These are phyloP conservation scores for Colletotrichum sp. DNA, from an alignment of 2,329 filamentous ascomycete genomes.

Conservation along the genomic window DNA sequence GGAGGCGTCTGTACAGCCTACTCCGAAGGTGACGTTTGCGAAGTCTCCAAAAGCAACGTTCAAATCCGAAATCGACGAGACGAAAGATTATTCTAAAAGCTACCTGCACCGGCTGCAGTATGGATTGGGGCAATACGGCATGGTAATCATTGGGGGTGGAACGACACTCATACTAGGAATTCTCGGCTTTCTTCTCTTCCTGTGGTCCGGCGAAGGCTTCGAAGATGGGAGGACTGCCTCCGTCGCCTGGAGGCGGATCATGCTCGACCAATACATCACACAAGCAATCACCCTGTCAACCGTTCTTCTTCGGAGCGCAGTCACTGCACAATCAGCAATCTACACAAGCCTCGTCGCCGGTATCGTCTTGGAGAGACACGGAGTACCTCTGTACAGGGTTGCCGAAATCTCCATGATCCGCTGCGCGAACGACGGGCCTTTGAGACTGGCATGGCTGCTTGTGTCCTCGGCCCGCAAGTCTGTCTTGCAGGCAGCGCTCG, in stretches of 20 bases:
- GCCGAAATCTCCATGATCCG: conserved; percentile 28
- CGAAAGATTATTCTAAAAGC: neutral
- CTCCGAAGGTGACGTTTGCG: neutral
- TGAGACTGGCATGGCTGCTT: conserved; percentile 24
- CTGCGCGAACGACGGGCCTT: conserved; percentile 24
- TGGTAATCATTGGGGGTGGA: conserved; percentile 18
- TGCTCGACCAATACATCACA: conserved; percentile 20
- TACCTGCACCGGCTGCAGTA: neutral
- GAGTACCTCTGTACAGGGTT: conserved; percentile 25
- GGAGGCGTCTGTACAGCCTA: neutral
- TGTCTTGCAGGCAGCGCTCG: neutral
- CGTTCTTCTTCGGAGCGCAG: conserved; percentile 21
- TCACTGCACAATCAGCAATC: conserved; percentile 24
- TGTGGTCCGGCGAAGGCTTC: conserved; percentile 23
- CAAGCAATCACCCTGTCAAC: conserved; percentile 26
- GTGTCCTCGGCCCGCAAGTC: conserved; percentile 7
- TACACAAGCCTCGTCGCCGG: conserved; percentile 27
- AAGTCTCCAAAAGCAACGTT: neutral
- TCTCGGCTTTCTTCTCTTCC: conserved; percentile 23
- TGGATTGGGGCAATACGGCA: conserved; percentile 7
- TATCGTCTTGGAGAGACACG: conserved; percentile 24
- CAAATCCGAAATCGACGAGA: neutral
- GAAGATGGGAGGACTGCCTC: conserved; percentile 17
- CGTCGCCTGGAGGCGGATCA: conserved; percentile 22
- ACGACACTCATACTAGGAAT: conserved; percentile 20